Evolutionary conservation across 306 rosid species (phyloP), one percentile per base, ranked within the genome.

Genomic region (Mimosa pudica): DNA sequence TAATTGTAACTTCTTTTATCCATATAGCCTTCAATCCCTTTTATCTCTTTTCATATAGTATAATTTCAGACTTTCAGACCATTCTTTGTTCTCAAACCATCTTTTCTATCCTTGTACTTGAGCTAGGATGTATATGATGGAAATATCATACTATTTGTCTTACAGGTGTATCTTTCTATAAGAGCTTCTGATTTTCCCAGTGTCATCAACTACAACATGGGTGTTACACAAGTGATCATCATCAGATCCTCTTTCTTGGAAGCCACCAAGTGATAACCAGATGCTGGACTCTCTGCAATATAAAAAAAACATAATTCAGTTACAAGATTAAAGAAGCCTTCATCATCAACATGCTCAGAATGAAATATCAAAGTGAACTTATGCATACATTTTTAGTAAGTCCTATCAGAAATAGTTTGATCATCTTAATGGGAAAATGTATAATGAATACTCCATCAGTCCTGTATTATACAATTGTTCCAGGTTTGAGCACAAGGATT

Each of bases 181-280:
- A 84, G 89, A 81, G 85, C 86, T 89, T 82, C 46, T 89, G 82
- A 95, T 90, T 71, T 83, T 87, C 60, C 99, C 99, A n/a, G 73
- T 69, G 77, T 93, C 89, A 77, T 95, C 99, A n/a, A 95, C 86
- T 12, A 95, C 74, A 80, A 95, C 89, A 48, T 95, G 99, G 4
- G 98, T 91, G 82, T 95, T 95, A 66, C 71, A 86, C 88, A 91
- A 82, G 82, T 88, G 98, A 52, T 87, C 70, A 51, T 90, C 92
- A 80, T 93, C 98, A 38, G 92, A 84, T 77, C 90, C 99, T 80
- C 72, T 95, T 73, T 91, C 97, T 74, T 95, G 99, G 78, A 95
- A 95, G 71, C 99, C 99, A 65, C 99, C 99, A 45, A 95, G 97
- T 54, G 99, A 95, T 83, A 95, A 80, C 99, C 99, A 95, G 82